Base-by-base conservation (phyloP, 225 moss, liverwort and hornwort species). In the Pleurozium schreberi region DNA sequence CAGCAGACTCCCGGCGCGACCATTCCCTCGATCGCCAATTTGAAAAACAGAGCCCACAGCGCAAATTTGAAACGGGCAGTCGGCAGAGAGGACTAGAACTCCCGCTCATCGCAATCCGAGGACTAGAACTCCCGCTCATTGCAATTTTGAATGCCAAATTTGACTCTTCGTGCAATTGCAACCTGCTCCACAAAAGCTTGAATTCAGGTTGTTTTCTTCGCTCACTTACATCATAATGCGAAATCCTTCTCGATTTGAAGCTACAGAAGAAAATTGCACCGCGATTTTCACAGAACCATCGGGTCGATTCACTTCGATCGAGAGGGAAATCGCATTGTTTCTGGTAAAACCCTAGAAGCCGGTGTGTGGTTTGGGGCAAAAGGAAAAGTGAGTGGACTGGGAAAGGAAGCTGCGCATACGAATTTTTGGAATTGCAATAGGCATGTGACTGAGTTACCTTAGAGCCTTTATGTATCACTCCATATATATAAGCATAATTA, bases 81-180 rank as follows among this genome's bases (percentile, higher is more conserved):
- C 84, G 87, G 62, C 86, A 87, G 82, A 88, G 84, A 68, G 70
- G 40, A 66, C 83, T 85, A 45, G 77, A 71, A 66, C 75, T 89
- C 76, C 76, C 90, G 81, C 86, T 94, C 94, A 94, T 94, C 80
- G 90, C 91, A 89, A 88, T n/a, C 22, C 62, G 20, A 68, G 70
- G 40, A 66, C 83, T 85, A 45, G 77, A 71, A 66, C 75, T 89
- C 76, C 76, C 90, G 81, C 86, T 94, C 94, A 94, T 84, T 47
- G 43, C 58, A n/a, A 30, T 64, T 58, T 11, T 7, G 49, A 67
- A 83, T 40, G 47, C 27, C 28, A 82, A 57, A 31, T 23, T 52
- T 38, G 42, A 27, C 61, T 42, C 87, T 50, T 40, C 31, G 12
- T 42, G 40, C 84, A 84, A 30, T 55, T 11, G 49, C 58, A 83